These are phyloP conservation scores for Diospyros lotus DNA, from an alignment of 148 eudicot genomes.

Conservation along the genomic window DNA sequence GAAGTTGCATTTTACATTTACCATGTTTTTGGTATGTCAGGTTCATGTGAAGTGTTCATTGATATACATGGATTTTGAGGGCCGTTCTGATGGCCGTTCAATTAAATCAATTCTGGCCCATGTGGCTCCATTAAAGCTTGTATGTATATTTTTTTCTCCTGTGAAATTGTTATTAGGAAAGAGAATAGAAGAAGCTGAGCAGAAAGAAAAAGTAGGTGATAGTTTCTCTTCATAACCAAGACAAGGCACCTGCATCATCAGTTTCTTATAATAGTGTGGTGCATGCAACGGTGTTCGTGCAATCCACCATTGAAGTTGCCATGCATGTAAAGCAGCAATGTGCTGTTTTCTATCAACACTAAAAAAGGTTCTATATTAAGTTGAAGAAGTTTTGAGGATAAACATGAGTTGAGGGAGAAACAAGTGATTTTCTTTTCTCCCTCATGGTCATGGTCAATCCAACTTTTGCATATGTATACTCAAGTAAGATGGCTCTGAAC, in stretches of 20 bases:
- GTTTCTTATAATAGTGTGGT: background rate
- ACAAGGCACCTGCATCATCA: background rate
- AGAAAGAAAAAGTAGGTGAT: too few relatives aligned
- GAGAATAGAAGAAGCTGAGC: too few relatives aligned
- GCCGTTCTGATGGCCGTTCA: constrained; percentile 94
- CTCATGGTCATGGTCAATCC: background rate
- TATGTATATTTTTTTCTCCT: constrained; percentile 28
- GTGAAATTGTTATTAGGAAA: background rate
- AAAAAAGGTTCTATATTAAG: too few relatives aligned
- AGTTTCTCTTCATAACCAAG: background rate
- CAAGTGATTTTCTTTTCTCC: background rate
- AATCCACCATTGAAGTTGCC: background rate
- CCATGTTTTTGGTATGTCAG: constrained; percentile 31
- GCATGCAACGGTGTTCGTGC: background rate
- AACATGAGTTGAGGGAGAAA: background rate
- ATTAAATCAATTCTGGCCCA: constrained; percentile 78
- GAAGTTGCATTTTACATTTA: background rate
- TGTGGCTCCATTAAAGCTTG: constrained; percentile 93
- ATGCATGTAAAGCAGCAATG: too few relatives aligned
- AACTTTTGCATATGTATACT: background rate
- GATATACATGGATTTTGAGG: constrained; percentile 91
- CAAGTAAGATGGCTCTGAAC: background rate
- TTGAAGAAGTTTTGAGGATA: too few relatives aligned
- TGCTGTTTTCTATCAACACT: too few relatives aligned
- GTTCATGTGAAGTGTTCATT: constrained; percentile 81